These are phyloP conservation scores for Saururus chinensis DNA, from an alignment of 164 flowering plant genomes.

Conservation along the genomic window DNA sequence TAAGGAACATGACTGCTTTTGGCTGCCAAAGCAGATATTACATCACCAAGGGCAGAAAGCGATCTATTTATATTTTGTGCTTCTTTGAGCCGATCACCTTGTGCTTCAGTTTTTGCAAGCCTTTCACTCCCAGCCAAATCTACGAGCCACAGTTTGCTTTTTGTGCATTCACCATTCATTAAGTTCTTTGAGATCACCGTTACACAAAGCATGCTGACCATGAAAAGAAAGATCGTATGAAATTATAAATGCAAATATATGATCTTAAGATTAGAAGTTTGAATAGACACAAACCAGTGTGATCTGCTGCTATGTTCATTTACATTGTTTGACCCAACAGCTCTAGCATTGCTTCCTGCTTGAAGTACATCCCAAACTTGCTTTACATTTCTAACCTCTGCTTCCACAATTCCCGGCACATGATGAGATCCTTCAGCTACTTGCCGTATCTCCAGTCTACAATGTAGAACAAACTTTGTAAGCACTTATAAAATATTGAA, in stretches of 20 bases:
- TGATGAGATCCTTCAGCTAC: slow-evolving; percentile 77
- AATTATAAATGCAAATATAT: neutral
- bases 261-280: neutral
- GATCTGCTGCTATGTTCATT: slow-evolving; percentile 94
- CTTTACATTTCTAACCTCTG: slow-evolving; percentile 49
- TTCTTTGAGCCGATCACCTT: slow-evolving; percentile 87
- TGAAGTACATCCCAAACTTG: slow-evolving; percentile 79
- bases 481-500: too few species aligned
- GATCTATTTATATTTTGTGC: slow-evolving; percentile 84
- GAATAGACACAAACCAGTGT: slow-evolving; percentile 49
- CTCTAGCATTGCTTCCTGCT: slow-evolving; percentile 75
- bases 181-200: slow-evolving; percentile 62
- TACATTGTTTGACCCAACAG: slow-evolving; percentile 79
- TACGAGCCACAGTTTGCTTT: slow-evolving; percentile 93
- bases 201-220: slow-evolving; percentile 68
- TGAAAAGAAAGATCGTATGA: neutral
- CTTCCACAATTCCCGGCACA: slow-evolving; percentile 82
- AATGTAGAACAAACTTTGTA: neutral
- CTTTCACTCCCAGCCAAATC: slow-evolving; percentile 94
- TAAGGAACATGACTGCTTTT: slow-evolving; percentile 84
- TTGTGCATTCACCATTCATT: slow-evolving; percentile 71
- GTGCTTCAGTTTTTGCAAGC: slow-evolving; percentile 76
- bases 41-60: slow-evolving; percentile 92
- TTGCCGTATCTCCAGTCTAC: slow-evolving; percentile 79
- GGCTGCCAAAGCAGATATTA: slow-evolving; percentile 70